Base-by-base conservation (phyloP, 192 early-diverging fungal species). In the Phlyctochytrium planicorne region DNA sequence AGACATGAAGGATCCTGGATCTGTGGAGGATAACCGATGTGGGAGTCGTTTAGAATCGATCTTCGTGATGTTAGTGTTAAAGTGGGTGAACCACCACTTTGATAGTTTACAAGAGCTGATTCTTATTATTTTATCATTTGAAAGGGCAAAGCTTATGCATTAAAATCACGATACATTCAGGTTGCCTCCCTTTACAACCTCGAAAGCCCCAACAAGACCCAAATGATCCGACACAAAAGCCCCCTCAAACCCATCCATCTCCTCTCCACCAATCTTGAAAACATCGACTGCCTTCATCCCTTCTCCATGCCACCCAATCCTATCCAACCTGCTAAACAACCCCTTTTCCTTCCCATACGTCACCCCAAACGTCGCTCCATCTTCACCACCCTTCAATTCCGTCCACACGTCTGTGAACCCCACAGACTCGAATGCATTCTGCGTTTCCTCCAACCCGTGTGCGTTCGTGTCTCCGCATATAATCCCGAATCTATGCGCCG, bases 171-270 rank as follows among this genome's bases (percentile, higher is more conserved):
- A 50, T 50, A 14, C 40, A 14, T 50, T 50, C 40, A 50, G 12
- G n/a, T 50, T n/a, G 40, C 40, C 40, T 10, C 10, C 40, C 12
- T 10, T 10, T n/a, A n/a, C n/a, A n/a, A 50, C 40, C 40, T 50
- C 40, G 40, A 50, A 14, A 50, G 40, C n/a, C 12, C 12, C 40
- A 10, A 50, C 40, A 50, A 50, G 12, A 10, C 40, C 40, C 40
- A 50, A 50, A 50, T 50, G 40, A n/a, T 50, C 40, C n/a, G 40
- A 50, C 10, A n/a, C 12, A n/a, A 14, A n/a, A 14, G 40, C 40
- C 12, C 40, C 40, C 40, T 25, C 55, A 29, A 57, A 57, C 16
- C 55, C 25, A 14, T 57, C 55, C 55, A 57, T 25, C 55, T 57
- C 55, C 25, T 20, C 27, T 29, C 16, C 16, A 12, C 55, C 55